These are phyloP conservation scores for Henckelia pumila DNA, from an alignment of 257 asterid genomes.

Conservation along the genomic window DNA sequence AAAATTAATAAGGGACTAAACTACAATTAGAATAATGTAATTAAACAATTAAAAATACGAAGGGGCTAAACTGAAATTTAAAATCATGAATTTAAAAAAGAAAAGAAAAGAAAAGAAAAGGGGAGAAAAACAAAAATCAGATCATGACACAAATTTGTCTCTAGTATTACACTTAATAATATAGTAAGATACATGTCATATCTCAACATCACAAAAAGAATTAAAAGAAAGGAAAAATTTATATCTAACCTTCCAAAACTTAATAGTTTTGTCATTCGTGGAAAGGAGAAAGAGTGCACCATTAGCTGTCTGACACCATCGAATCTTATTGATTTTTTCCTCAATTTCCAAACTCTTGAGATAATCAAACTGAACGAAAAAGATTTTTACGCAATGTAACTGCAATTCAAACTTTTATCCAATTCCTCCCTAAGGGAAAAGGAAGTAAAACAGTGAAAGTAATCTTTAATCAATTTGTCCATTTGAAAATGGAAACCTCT, in stretches of 20 bases:
- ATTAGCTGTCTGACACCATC: slow-evolving; percentile 80
- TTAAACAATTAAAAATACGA: too few relatives aligned
- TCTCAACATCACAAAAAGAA: not conserved
- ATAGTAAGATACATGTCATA: not conserved
- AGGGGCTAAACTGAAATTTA: too few relatives aligned
- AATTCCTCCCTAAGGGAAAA: slow-evolving; percentile 6
- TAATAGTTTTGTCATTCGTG: slow-evolving; percentile 81
- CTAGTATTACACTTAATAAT: too few relatives aligned
- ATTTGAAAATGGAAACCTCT: not conserved
- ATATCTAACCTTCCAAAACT: slow-evolving; percentile 72
- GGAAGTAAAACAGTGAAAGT: not conserved
- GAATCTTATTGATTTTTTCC: slow-evolving; percentile 86
- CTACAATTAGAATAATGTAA: too few relatives aligned
- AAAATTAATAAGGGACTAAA: too few relatives aligned
- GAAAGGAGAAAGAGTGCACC: slow-evolving; percentile 76
- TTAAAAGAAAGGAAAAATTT: slow-evolving; percentile 14
- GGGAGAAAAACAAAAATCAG: too few relatives aligned
- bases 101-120: too few relatives aligned
- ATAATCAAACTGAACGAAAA: slow-evolving; percentile 67
- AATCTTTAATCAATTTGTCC: slow-evolving; percentile 19
- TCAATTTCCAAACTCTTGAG: slow-evolving; percentile 85
- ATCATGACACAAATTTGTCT: too few relatives aligned
- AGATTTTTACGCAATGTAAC: slow-evolving; percentile 25
- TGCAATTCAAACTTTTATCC: slow-evolving; percentile 20
- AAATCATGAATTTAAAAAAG: too few relatives aligned